These are phyloP conservation scores for Crithidia expoeki DNA, from an alignment of 208 protist species.

Conservation along the genomic window DNA sequence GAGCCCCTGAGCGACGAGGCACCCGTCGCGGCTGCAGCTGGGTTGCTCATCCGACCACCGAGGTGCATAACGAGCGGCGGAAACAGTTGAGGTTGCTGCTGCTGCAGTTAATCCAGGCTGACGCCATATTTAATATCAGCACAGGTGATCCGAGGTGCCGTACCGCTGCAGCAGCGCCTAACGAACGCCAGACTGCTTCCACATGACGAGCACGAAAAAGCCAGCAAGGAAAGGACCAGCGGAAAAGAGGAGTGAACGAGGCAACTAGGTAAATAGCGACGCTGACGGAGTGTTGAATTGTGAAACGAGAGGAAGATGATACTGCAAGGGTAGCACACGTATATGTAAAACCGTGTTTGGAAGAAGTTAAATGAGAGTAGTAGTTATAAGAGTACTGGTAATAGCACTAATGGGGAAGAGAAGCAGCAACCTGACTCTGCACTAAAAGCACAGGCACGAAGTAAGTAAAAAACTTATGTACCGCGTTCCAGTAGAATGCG, in stretches of 20 bases:
- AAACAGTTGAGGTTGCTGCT: not conserved
- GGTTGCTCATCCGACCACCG: not conserved
- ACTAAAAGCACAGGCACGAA: too few species aligned
- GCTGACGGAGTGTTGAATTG: too few species aligned
- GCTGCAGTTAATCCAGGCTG: not conserved
- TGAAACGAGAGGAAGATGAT: too few species aligned
- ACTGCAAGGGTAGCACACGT: too few species aligned
- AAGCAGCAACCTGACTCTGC: too few species aligned
- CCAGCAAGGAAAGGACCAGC: not conserved
- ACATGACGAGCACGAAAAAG: not conserved
- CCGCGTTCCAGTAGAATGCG: too few species aligned
- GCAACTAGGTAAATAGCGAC: too few species aligned
- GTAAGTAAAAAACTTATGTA: too few species aligned
- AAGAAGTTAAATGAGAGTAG: too few species aligned
- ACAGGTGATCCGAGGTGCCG: not conserved
- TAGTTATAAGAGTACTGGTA: too few species aligned
- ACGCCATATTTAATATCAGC: not conserved
- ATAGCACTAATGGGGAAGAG: too few species aligned
- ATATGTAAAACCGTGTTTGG: too few species aligned
- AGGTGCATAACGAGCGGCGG: constrained; percentile 13
- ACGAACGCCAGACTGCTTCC: constrained; percentile 2
- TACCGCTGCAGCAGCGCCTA: not conserved
- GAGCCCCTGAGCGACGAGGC: not conserved
- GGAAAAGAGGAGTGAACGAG: constrained; percentile 7
- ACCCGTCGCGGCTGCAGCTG: not conserved